Evolutionary conservation across 2,329 filamentous ascomycete genomes (phyloP).

Genomic region (Pyrenochaeta sp.): DNA sequence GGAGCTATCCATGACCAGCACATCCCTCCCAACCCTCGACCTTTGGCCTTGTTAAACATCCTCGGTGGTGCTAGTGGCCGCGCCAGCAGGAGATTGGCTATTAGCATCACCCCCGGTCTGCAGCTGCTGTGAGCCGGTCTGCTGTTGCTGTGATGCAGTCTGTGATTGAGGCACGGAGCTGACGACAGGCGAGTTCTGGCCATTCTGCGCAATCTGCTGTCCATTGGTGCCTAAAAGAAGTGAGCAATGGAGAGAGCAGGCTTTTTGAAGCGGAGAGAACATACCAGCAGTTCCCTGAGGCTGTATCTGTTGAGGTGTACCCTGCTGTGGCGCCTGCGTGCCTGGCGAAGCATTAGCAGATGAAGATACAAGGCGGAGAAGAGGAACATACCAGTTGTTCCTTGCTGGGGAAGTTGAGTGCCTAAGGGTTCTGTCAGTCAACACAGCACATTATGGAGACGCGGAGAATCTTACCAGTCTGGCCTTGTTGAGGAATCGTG

Average conservation of each 20-base stretch:
- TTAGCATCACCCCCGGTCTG: not conserved
- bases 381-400: not conserved
- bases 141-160: not conserved
- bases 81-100: not conserved
- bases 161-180: not conserved
- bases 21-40: slow-evolving; percentile 3
- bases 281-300: not conserved
- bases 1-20: slow-evolving; percentile 12
- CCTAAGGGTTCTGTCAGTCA: slow-evolving; percentile 1
- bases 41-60: slow-evolving; percentile 3
- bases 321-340: slow-evolving; percentile 6
- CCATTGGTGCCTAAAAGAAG: not conserved
- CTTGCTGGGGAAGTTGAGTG: slow-evolving; percentile 7
- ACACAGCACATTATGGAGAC: not conserved
- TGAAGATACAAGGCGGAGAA: not conserved
- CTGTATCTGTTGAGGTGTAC: slow-evolving; percentile 10
- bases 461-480: not conserved
- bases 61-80: not conserved
- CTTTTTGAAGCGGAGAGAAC: not conserved
- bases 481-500: slow-evolving; percentile 1
- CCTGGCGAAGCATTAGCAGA: not conserved
- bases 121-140: not conserved
- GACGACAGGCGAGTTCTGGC: slow-evolving; percentile 2
- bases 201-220: slow-evolving; percentile 5
- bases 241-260: not conserved